Evolutionary conservation across 805 yeast species (phyloP).

Genomic region (Barnettozyma pratensis): DNA sequence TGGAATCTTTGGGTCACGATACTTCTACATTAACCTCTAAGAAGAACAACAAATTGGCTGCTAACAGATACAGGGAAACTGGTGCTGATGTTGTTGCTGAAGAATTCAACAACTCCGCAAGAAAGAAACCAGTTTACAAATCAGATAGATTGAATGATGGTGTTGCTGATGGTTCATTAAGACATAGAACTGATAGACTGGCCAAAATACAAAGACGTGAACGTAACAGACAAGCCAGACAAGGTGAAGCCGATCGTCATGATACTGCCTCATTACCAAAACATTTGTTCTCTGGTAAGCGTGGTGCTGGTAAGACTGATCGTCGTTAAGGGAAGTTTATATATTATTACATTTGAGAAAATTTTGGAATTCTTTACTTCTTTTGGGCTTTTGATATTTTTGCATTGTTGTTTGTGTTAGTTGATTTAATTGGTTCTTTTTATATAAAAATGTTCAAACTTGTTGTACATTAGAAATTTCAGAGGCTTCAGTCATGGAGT

Average conservation of each 20-base stretch:
- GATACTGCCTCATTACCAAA: constrained; percentile 80
- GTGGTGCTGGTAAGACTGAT: constrained; percentile 92
- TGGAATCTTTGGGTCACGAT: constrained; percentile 89
- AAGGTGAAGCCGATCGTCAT: constrained; percentile 96
- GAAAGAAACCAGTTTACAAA: constrained; percentile 42
- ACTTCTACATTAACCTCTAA: constrained; percentile 58
- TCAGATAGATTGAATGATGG: constrained; percentile 83
- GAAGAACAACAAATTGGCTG: constrained; percentile 34
- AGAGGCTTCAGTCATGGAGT: not conserved
- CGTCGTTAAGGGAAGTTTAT: constrained; percentile 50
- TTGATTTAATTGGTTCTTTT: not conserved
- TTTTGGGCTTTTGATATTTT: not conserved
- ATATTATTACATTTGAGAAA: not conserved
- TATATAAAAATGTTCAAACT: not conserved
- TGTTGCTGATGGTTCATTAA: constrained; percentile 71
- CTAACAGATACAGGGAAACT: constrained; percentile 37
- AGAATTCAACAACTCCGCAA: constrained; percentile 22
- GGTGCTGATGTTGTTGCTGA: constrained; percentile 63
- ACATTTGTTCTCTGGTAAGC: constrained; percentile 93
- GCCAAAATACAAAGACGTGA: constrained; percentile 89
- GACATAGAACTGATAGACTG: constrained; percentile 82
- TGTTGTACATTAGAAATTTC: not conserved
- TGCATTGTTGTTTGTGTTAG: constrained; percentile 5
- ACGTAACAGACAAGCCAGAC: constrained; percentile 86
- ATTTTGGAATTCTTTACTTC: not conserved